Evolutionary conservation across 108 stramenopile genomes (phyloP).

Genomic region (Skeletonema menzelii): DNA sequence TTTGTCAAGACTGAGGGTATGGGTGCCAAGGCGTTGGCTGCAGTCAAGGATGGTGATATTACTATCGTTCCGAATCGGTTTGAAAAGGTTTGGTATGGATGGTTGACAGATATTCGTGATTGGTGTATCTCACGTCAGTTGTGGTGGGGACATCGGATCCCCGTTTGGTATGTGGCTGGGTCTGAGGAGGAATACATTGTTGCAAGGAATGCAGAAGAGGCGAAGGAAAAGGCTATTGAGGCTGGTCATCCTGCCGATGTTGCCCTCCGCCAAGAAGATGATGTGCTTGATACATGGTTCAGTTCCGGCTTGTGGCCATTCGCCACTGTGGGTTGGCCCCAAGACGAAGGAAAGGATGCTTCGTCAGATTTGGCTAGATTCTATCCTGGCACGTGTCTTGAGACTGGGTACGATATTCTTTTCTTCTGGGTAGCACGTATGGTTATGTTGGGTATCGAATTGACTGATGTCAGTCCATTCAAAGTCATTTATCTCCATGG

Average conservation of each 20-base stretch:
- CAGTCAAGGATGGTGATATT: slow-evolving; percentile 88
- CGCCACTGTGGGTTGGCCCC: slow-evolving; percentile 94
- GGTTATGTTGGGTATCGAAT: slow-evolving; percentile 97
- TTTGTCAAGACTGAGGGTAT: slow-evolving; percentile 94
- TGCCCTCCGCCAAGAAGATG: slow-evolving; percentile 89
- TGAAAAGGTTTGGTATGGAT: slow-evolving; percentile 92
- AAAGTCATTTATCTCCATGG: slow-evolving; percentile 91
- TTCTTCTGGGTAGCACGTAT: slow-evolving; percentile 99
- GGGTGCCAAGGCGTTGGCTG: slow-evolving; percentile 86
- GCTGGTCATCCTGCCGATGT: slow-evolving; percentile 65
- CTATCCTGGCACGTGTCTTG: slow-evolving; percentile 94
- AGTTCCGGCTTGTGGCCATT: slow-evolving; percentile 98
- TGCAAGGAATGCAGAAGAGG: slow-evolving; percentile 87
- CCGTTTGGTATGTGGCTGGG: slow-evolving; percentile 90
- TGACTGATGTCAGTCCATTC: slow-evolving; percentile 94
- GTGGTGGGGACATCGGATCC: slow-evolving; percentile 98
- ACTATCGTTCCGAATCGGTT: slow-evolving; percentile 91
- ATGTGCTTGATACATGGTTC: slow-evolving; percentile 98
- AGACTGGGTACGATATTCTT: slow-evolving; percentile 99
- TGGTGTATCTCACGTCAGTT: slow-evolving; percentile 96
- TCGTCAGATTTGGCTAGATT: slow-evolving; percentile 78
- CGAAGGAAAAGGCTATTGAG: slow-evolving; percentile 67
- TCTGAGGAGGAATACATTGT: slow-evolving; percentile 81
- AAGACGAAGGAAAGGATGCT: slow-evolving; percentile 58
- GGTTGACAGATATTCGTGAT: slow-evolving; percentile 93